A percentile compares a stretch with the other conserved stretches of the same genome.
These are phyloP conservation scores for Daphne laureola DNA, from an alignment of 441 rosid genomes.

Conservation along the genomic window DNA sequence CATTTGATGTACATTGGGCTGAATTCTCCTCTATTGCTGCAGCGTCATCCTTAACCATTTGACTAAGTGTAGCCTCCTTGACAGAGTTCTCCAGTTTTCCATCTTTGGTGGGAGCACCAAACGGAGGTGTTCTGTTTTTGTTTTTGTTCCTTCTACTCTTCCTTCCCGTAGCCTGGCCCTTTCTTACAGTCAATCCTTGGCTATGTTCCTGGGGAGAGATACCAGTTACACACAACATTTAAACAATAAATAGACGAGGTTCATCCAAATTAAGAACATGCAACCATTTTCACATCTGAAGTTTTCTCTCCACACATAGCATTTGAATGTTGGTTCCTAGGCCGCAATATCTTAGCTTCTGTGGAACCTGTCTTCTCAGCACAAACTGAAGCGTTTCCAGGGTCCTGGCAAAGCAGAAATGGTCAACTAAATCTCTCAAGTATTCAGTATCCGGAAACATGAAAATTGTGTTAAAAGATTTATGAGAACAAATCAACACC, in stretches of 20 bases:
- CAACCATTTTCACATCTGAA: slow-evolving; percentile 39
- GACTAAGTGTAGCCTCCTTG: slow-evolving; percentile 24
- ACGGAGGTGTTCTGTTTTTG: slow-evolving; percentile 37
- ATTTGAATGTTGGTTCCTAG: slow-evolving; percentile 23
- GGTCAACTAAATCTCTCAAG: slow-evolving; percentile 10
- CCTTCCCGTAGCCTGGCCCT: slow-evolving; percentile 43
- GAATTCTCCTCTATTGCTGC: slow-evolving; percentile 21
- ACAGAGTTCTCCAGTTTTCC: slow-evolving; percentile 28
- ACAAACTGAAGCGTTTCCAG: slow-evolving; percentile 21
- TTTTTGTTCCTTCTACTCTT: slow-evolving; percentile 61
- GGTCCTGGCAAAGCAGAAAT: slow-evolving; percentile 38
- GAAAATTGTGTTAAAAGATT: slow-evolving; percentile 8
- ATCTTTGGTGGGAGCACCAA: slow-evolving; percentile 27
- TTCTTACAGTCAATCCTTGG: slow-evolving; percentile 39
- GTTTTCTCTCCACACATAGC: slow-evolving; percentile 27
- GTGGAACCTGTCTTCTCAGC: slow-evolving; percentile 23
- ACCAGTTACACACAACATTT: slow-evolving; percentile 36
- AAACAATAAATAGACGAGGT: slow-evolving; percentile 20
- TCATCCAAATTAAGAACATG: slow-evolving; percentile 24
- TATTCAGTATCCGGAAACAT: background rate
- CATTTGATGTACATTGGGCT: slow-evolving; percentile 15
- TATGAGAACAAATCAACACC: slow-evolving; percentile 31
- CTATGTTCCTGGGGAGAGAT: slow-evolving; percentile 62
- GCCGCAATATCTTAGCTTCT: slow-evolving; percentile 33
- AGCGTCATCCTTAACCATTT: slow-evolving; percentile 27